These are phyloP conservation scores for Silene noctiflora DNA, from an alignment of 179 eudicot species.

Conservation along the genomic window DNA sequence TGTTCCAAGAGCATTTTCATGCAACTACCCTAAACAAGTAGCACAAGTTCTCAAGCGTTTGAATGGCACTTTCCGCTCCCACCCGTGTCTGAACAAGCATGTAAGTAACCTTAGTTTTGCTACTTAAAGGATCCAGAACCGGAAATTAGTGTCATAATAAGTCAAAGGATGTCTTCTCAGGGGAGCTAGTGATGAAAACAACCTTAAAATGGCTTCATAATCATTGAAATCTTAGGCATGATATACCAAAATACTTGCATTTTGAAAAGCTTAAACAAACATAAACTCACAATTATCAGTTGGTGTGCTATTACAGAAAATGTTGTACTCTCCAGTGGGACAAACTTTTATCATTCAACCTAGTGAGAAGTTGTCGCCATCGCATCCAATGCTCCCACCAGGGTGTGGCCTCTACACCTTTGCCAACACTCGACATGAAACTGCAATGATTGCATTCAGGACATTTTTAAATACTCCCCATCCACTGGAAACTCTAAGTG, in stretches of 20 bases:
- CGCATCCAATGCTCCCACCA: slow-evolving; percentile 69
- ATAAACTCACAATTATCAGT: background rate
- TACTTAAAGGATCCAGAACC: no score
- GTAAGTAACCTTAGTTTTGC: slow-evolving; percentile 35
- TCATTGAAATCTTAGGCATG: no score
- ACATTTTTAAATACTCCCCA: slow-evolving; percentile 77
- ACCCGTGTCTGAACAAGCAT: slow-evolving; percentile 73
- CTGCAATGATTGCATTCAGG: slow-evolving; percentile 38
- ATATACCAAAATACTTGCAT: background rate
- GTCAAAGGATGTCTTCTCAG: no score
- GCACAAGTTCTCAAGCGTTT: slow-evolving; percentile 67
- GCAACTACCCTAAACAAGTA: slow-evolving; percentile 75
- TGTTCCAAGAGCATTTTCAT: slow-evolving; percentile 86
- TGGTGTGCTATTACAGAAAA: slow-evolving; percentile 49
- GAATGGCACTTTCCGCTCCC: slow-evolving; percentile 59
- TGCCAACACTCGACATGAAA: slow-evolving; percentile 27
- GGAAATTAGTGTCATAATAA: no score
- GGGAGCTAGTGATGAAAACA: no score
- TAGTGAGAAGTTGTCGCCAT: slow-evolving; percentile 54
- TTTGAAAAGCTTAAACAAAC: background rate
- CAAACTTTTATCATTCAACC: slow-evolving; percentile 83
- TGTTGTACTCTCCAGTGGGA: slow-evolving; percentile 77
- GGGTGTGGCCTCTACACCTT: slow-evolving; percentile 68
- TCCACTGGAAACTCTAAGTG: slow-evolving; percentile 69
- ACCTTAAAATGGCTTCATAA: no score